Base-by-base conservation (phyloP, 192 early-diverging fungal species). In the Coemansia sp. region DNA sequence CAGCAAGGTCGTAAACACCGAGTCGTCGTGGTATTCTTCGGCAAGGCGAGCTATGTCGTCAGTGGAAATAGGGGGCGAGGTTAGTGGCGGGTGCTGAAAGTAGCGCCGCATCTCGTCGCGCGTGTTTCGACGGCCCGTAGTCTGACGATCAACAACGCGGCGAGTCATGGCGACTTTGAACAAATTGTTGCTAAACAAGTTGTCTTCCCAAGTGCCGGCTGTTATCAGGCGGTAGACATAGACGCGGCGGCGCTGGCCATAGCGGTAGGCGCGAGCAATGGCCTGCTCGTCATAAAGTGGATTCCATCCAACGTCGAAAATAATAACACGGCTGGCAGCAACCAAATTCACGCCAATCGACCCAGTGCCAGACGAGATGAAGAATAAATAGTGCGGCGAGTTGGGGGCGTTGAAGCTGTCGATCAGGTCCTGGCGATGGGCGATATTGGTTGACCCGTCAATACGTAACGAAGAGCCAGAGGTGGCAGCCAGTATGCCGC, bases 271-370 rank as follows among this genome's bases (percentile, higher is more conserved):
- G 33, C 91, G 79, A 0, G 89, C 92, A 36, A 94, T 85, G 3
- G 90, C 89, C 77, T 94, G 92, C 52, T 94, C 89, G 66, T 91
- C 90, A 49, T 83, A 83, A 39, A 88, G 89, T 24, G 93, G 93
- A 60, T 94, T 95, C 92, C 92, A 95, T 43, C 91, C 92, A 31
- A 88, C 73, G 68, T 94, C 93, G 65, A 89, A 80, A 15, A 95
- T 65, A 18, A 95, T 79, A 6, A 95, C 88, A 4, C 91, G 85
- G 66, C 83, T 95, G 15, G 93, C 93, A 1, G 85, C 81, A 3
- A 85, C 74, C n/a, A 93, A 68, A 65, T 93, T 95, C 18, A 92
- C 71, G 12, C 90, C 91, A 43, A 91, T 76, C 20, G 81, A 84
- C 11, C 80, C 87, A 0, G 78, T 78, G 18, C 76, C 78, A 5